These are phyloP conservation scores for Scedosporium dehoogii DNA, from an alignment of 2,329 filamentous ascomycete species.

Conservation along the genomic window DNA sequence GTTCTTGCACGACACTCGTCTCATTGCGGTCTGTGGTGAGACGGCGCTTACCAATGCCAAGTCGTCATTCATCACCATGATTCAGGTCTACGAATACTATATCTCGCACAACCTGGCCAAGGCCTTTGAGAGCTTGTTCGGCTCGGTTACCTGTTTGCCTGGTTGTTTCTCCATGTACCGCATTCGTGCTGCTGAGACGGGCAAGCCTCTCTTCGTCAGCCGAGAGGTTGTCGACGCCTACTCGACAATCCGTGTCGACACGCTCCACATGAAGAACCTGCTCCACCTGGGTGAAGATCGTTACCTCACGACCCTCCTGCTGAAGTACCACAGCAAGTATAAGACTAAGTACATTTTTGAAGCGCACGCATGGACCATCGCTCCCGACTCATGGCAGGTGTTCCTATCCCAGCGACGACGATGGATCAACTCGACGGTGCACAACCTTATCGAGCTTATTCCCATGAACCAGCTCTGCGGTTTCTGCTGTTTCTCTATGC, in stretches of 20 bases:
- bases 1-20: slow-evolving; percentile 81
- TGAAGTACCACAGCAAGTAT: slow-evolving; percentile 87
- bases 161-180: slow-evolving; percentile 99
- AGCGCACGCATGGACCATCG: slow-evolving; percentile 94
- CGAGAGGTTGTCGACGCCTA: slow-evolving; percentile 83
- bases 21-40: slow-evolving; percentile 94
- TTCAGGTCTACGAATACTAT: slow-evolving; percentile 99
- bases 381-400: slow-evolving; percentile 85
- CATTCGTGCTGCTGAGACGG: slow-evolving; percentile 84
- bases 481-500: slow-evolving; percentile 99
- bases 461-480: slow-evolving; percentile 89
- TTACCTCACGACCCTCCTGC: slow-evolving; percentile 85
- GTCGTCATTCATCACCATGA: slow-evolving; percentile 92
- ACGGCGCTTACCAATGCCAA: slow-evolving; percentile 90
- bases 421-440: slow-evolving; percentile 99
- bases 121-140: slow-evolving; percentile 94
- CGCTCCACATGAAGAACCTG: slow-evolving; percentile 97
- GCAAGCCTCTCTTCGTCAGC: slow-evolving; percentile 94
- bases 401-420: slow-evolving; percentile 97
- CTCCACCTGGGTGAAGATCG: slow-evolving; percentile 95
- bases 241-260: slow-evolving; percentile 89
- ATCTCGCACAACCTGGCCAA: slow-evolving; percentile 97
- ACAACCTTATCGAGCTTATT: slow-evolving; percentile 94
- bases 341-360: slow-evolving; percentile 96
- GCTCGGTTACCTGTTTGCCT: slow-evolving; percentile 92